Conservation (phyloP, 306 rosid genomes). For the Herpetospermum pedunculosum region DNA sequence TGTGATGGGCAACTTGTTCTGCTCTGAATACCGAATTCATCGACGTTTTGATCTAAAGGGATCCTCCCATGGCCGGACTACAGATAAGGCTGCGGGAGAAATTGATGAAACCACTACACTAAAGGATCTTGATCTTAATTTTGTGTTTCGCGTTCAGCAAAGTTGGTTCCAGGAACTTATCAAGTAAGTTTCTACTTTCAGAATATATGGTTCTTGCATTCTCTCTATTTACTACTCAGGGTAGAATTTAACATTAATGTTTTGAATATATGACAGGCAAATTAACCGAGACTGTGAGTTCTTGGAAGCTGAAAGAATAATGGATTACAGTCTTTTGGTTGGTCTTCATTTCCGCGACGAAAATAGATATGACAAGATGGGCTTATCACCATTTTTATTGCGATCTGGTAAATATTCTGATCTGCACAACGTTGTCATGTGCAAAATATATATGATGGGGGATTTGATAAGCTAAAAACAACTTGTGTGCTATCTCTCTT, state of each 20-base stretch:
- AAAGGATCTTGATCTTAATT: conserved; percentile 93
- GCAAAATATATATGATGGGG: neutral
- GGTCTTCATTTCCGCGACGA: conserved; percentile 91
- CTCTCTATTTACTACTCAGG: neutral
- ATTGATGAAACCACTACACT: conserved; percentile 97
- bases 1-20: conserved; percentile 99
- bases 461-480: conserved; percentile 6
- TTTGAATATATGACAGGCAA: conserved; percentile 47
- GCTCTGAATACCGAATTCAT: conserved; percentile 89
- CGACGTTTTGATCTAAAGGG: conserved; percentile 92
- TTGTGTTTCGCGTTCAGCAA: conserved; percentile 62
- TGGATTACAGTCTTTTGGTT: conserved; percentile 96
- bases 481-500: conserved; percentile 11
- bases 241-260: neutral
- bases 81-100: conserved; percentile 64
- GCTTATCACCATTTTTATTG: conserved; percentile 68
- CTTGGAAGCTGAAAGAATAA: conserved; percentile 83
- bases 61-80: conserved; percentile 87
- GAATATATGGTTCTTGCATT: neutral
- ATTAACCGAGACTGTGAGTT: conserved; percentile 79
- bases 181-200: conserved; percentile 36
- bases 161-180: conserved; percentile 56
- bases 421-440: neutral
- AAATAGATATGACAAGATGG: conserved; percentile 63
- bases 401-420: conserved; percentile 52